Evolutionary conservation across 768 basidiomycete species (phyloP).

Genomic region (Pleurotus djamor): DNA sequence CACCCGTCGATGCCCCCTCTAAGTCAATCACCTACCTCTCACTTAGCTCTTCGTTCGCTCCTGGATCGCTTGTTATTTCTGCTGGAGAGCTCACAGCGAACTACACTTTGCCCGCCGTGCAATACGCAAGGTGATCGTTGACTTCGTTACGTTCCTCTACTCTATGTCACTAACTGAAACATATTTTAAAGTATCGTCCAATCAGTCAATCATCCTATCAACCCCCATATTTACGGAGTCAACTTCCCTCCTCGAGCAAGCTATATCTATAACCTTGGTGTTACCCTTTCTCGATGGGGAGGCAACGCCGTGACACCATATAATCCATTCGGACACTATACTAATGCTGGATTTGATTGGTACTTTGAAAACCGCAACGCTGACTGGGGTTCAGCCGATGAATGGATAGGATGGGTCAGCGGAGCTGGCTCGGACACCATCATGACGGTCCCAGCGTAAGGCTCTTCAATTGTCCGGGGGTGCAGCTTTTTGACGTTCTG

Average conservation of each 20-base stretch:
- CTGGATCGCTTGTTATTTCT: conserved; percentile 40
- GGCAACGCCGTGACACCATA: conserved; percentile 56
- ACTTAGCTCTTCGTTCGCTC: conserved; percentile 32
- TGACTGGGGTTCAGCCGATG: conserved; percentile 39
- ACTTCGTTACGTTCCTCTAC: background rate
- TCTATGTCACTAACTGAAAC: background rate
- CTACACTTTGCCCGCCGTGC: conserved; percentile 39
- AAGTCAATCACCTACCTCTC: conserved; percentile 48
- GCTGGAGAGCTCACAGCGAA: conserved; percentile 37
- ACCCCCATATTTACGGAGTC: conserved; percentile 48
- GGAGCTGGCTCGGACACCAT: conserved; percentile 40
- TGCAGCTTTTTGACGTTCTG: background rate
- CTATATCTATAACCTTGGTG: conserved; percentile 46
- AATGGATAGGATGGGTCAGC: conserved; percentile 46
- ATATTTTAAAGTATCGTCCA: conserved; percentile 29
- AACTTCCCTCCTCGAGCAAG: conserved; percentile 48
- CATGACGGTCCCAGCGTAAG: conserved; percentile 51
- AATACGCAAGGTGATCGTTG: conserved; percentile 35
- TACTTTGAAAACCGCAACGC: conserved; percentile 50
- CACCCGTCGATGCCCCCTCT: conserved; percentile 42
- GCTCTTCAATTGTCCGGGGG: conserved; percentile 1
- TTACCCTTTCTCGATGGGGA: conserved; percentile 52
- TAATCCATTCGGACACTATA: conserved; percentile 48
- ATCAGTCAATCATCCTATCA: conserved; percentile 33
- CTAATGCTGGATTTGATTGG: conserved; percentile 55